Base-by-base conservation (phyloP, 495 filamentous ascomycete genomes). In the Xylaria flabelliformis region DNA sequence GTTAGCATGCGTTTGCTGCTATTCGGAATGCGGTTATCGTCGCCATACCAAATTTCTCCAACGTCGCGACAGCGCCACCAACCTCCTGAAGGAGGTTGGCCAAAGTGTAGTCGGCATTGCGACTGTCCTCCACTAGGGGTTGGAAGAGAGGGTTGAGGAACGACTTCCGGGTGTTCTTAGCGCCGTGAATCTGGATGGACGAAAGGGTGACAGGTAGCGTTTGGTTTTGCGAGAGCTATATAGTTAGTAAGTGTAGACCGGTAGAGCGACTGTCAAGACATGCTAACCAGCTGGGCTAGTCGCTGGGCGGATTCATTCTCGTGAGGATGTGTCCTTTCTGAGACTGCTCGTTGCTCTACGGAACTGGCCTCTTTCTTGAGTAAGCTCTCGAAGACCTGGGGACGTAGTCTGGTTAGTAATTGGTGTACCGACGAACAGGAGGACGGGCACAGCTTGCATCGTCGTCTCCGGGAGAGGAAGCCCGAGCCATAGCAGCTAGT, bases 91-190 rank as follows among this genome's bases (percentile, higher is more conserved):
- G 80, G 55, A 93, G 91, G 75, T 96, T 92, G 67, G 87, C 85
- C 24, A 98, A 84, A 0, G 94, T 97, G 64, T 93, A 93, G 32
- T 87, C 86, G 42, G 81, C 83, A 75, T 88, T 88, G 68, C 87
- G 83, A 74, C 92, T 90, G 39, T 86, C 86, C 74, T 89, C 90
- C 19, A 98, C 82, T 3, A 97, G 79, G 5, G 95, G 93, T 68
- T 89, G 85, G 83, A 98, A 88, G 69, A 97, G 82, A 26, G 89
- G 87, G 75, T 94, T 87, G 34, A 99, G 89, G 79, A 98, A 97
- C 70, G 87, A 84, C 65, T 88, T 85, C 44, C 95, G 89, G 4
- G 95, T 98, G 73, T 95, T 88, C 26, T 83, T 84, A 12, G 93
- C 93, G 75, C 91, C 90, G 69, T 95, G 86, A 66, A 99, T 86